Conservation (phyloP, 768 basidiomycete genomes). For the Kwoniella heveanensis region DNA sequence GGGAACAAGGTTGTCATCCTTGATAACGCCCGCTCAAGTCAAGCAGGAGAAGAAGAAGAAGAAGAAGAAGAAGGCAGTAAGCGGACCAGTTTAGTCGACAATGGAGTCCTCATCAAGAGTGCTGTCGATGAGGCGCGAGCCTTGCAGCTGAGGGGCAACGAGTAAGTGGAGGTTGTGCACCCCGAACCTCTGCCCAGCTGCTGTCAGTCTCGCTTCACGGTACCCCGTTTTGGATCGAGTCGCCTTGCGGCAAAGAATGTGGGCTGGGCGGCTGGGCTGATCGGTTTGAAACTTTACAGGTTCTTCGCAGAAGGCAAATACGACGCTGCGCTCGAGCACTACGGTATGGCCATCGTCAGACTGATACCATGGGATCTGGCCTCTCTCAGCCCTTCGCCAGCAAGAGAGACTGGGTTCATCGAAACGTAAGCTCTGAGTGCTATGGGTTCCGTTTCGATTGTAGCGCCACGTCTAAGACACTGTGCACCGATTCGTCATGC, state of each 20-base stretch:
- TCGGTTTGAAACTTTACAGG: too few species aligned
- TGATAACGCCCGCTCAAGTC: background rate
- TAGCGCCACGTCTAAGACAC: too few species aligned
- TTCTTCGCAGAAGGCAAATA: slow-evolving; percentile 16
- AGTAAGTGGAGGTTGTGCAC: slow-evolving; percentile 3
- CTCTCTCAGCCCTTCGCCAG: background rate
- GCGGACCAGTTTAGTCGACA: background rate
- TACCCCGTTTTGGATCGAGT: too few species aligned
- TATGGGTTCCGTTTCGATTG: too few species aligned
- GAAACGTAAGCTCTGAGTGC: slow-evolving; percentile 10
- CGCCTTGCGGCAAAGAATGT: too few species aligned
- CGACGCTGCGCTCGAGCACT: slow-evolving; percentile 16
- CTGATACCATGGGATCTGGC: slow-evolving; percentile 11
- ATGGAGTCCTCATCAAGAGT: slow-evolving; percentile 1
- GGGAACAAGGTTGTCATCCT: background rate
- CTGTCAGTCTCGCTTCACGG: too few species aligned
- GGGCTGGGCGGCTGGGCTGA: too few species aligned
- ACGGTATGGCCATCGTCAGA: slow-evolving; percentile 11
- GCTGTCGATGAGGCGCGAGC: slow-evolving; percentile 8
- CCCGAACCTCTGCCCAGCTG: too few species aligned
- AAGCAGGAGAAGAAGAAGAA: background rate
- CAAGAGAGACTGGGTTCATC: slow-evolving; percentile 5
- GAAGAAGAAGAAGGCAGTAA: background rate
- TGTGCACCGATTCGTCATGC: too few species aligned
- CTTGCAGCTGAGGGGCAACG: slow-evolving; percentile 8